Percentiles rank a stretch among this genome's conserved stretches.
These are phyloP conservation scores for Teratosphaeriaceae sp. DNA, from an alignment of 2,329 filamentous ascomycete genomes.

Conservation along the genomic window DNA sequence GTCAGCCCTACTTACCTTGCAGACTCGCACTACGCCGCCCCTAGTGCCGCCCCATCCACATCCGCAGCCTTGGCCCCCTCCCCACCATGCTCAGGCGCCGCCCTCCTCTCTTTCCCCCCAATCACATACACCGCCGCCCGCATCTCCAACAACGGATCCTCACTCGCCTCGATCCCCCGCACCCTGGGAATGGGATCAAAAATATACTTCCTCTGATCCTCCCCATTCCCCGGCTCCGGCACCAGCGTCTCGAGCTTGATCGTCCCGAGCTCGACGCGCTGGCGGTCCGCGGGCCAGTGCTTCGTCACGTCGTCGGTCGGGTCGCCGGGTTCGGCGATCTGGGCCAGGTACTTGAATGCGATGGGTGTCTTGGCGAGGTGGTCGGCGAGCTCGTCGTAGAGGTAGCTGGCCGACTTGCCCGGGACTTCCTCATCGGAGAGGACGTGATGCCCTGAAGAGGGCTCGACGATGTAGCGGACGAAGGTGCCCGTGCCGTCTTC, in stretches of 20 bases:
- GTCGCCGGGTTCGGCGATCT: constrained; percentile 46
- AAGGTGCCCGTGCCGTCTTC: constrained; percentile 37
- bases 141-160: constrained; percentile 51
- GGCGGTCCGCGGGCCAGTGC: constrained; percentile 48
- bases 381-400: constrained; percentile 43
- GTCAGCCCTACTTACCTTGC: too few relatives aligned
- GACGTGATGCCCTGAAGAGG: constrained; percentile 33
- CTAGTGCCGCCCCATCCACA: not conserved
- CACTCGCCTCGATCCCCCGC: constrained; percentile 46
- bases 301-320: constrained; percentile 42
- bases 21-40: too few relatives aligned
- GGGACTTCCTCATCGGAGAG: constrained; percentile 35
- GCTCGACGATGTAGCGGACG: constrained; percentile 46
- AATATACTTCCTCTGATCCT: constrained; percentile 47
- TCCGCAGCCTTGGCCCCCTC: constrained; percentile 19
- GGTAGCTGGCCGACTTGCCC: constrained; percentile 36
- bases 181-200: constrained; percentile 54
- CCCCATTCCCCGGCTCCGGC: constrained; percentile 27
- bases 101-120: constrained; percentile 48
- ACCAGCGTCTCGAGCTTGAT: constrained; percentile 39
- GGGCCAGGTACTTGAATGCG: constrained; percentile 43
- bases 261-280: constrained; percentile 46
- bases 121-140: constrained; percentile 51
- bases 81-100: constrained; percentile 1
- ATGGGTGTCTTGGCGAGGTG: constrained; percentile 33